These are phyloP conservation scores for Sonneratia caseolaris DNA, from an alignment of 345 rosid species.

Conservation along the genomic window DNA sequence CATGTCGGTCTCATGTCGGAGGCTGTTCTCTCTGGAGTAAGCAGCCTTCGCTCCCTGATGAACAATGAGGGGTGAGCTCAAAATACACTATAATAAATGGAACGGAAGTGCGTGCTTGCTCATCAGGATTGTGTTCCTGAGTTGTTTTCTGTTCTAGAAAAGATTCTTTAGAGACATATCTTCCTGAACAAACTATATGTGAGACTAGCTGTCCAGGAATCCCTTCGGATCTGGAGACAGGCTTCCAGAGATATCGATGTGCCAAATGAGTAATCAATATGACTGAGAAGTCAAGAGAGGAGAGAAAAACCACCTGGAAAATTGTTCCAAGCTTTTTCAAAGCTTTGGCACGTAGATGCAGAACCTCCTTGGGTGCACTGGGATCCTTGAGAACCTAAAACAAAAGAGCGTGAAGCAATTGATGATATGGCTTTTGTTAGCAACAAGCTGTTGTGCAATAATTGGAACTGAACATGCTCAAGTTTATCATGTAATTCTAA, in stretches of 20 bases:
- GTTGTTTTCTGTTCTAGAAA: neutral
- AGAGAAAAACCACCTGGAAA: conserved; percentile 51
- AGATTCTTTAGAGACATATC: neutral
- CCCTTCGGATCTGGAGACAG: too few species aligned
- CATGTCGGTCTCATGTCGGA: conserved; percentile 44
- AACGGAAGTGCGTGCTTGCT: too few species aligned
- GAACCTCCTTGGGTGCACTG: conserved; percentile 53
- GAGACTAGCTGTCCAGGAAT: too few species aligned
- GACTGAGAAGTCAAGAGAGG: neutral
- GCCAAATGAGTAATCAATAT: neutral
- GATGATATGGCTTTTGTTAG: neutral
- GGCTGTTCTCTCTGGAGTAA: conserved; percentile 68
- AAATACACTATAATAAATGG: neutral
- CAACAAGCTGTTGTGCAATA: neutral
- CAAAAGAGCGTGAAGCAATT: neutral
- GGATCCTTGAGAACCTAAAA: conserved; percentile 84
- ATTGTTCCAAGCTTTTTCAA: conserved; percentile 78
- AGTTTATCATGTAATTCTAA: neutral
- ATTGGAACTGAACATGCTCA: neutral
- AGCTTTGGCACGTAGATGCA: conserved; percentile 50
- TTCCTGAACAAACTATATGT: too few species aligned
- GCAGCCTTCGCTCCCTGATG: conserved; percentile 69
- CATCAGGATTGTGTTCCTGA: too few species aligned
- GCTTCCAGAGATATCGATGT: neutral
- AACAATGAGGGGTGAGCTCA: conserved; percentile 5